phyloP scores from a whole-genome alignment of 495 filamentous ascomycete species.

The Neurospora sp. region DNA sequence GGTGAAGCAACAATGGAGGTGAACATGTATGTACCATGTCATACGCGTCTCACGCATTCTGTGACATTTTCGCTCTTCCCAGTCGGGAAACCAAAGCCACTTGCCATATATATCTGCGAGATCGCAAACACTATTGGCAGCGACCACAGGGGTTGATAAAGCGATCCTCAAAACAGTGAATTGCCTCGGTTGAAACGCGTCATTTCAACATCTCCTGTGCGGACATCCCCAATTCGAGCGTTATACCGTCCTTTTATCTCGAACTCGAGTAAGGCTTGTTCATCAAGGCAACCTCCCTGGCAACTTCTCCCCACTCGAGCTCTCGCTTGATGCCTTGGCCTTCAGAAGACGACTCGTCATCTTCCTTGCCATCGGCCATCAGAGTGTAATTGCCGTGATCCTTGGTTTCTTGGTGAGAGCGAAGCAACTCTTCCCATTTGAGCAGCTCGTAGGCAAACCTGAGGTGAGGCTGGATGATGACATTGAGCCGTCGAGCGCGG shows the following conservation, averaged over 20 bases:
- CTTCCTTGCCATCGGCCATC: constrained; percentile 12
- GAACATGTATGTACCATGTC: background rate
- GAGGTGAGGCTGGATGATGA: constrained; percentile 55
- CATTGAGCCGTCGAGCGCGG: constrained; percentile 70
- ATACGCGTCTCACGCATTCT: background rate
- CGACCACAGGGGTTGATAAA: background rate
- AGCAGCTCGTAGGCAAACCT: constrained; percentile 62
- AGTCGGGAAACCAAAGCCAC: background rate
- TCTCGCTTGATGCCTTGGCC: constrained; percentile 47
- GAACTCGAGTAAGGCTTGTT: constrained; percentile 77
- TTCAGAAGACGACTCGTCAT: constrained; percentile 13
- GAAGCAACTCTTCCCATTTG: constrained; percentile 79
- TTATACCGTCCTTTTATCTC: background rate
- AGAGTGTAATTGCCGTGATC: background rate
- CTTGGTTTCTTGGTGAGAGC: constrained; percentile 5
- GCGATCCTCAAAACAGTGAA: background rate
- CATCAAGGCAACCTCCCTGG: constrained; percentile 87
- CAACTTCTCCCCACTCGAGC: constrained; percentile 82
- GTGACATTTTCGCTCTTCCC: background rate
- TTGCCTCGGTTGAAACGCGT: background rate
- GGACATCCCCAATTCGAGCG: background rate
- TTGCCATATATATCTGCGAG: background rate
- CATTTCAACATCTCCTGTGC: background rate
- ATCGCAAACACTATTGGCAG: background rate
- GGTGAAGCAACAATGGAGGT: background rate